phyloP scores from a whole-genome alignment of 192 early-diverging fungal genomes.

The Backusella sp. region DNA sequence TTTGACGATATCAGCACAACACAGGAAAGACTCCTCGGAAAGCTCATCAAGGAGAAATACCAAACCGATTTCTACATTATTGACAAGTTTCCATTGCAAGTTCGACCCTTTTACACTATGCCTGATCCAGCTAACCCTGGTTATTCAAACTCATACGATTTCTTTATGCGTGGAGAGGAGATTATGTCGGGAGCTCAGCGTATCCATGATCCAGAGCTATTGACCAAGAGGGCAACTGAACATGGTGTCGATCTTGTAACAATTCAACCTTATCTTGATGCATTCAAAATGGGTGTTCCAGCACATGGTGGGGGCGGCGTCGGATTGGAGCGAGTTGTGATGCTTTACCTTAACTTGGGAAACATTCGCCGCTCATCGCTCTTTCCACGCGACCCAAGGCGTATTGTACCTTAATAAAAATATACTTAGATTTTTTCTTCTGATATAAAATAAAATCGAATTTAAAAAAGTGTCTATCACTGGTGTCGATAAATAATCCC shows the following conservation, averaged over 20 bases:
- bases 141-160: constrained; percentile 99
- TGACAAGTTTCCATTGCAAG: constrained; percentile 97
- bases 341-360: constrained; percentile 92
- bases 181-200: constrained; percentile 99
- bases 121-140: constrained; percentile 82
- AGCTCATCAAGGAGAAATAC: constrained; percentile 91
- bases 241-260: constrained; percentile 74
- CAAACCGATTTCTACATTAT: constrained; percentile 98
- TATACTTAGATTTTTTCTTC: too few species aligned
- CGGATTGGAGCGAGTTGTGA: constrained; percentile 95
- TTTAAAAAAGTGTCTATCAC: too few species aligned
- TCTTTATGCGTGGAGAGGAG: constrained; percentile 99
- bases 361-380: constrained; percentile 91
- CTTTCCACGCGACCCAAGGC: constrained; percentile 98
- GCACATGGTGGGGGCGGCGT: constrained; percentile 98
- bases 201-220: constrained; percentile 85
- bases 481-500: too few species aligned
- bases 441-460: not conserved
- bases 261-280: constrained; percentile 91
- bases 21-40: constrained; percentile 80
- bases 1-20: constrained; percentile 91
- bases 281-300: constrained; percentile 93
- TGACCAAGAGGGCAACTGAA: constrained; percentile 73
- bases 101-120: constrained; percentile 99
- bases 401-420: constrained; percentile 86